These are phyloP conservation scores for Termitomyces sp. DNA, from an alignment of 1,284 basidiomycete species.

Conservation along the genomic window DNA sequence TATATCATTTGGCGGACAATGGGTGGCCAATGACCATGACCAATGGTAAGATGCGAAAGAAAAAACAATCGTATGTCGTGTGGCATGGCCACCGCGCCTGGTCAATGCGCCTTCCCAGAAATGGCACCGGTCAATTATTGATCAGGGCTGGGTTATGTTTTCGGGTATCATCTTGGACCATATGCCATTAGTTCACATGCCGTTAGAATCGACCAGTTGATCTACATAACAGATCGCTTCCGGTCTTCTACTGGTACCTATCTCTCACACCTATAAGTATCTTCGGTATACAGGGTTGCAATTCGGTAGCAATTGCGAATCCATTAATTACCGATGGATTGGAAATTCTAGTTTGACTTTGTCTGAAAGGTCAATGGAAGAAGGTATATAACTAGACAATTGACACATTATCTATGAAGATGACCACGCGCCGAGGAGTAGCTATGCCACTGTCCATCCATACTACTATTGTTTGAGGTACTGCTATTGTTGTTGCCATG, in stretches of 20 bases:
- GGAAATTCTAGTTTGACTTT: background rate
- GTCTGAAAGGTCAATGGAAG: constrained; percentile 5
- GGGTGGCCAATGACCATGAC: background rate
- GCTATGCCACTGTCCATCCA: constrained; percentile 53
- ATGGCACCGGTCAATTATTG: constrained; percentile 9
- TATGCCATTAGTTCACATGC: constrained; percentile 12
- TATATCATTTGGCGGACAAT: constrained; percentile 5
- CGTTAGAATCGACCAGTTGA: constrained; percentile 10
- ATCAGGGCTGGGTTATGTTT: constrained; percentile 1
- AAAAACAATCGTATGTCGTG: background rate
- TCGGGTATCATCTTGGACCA: constrained; percentile 15
- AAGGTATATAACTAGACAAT: constrained; percentile 23
- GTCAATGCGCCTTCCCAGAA: background rate
- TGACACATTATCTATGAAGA: constrained; percentile 41
- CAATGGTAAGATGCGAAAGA: background rate
- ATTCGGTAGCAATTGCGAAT: background rate
- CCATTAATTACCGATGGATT: background rate
- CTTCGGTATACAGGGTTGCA: background rate
- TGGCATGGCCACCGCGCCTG: background rate
- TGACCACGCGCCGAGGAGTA: constrained; percentile 60
- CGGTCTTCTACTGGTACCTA: background rate
- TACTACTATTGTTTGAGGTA: constrained; percentile 26
- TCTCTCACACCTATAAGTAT: background rate
- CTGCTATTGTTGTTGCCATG: constrained; percentile 29
- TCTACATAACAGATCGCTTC: constrained; percentile 9